Percentiles rank a stretch among this genome's conserved stretches.
Evolutionary conservation across 495 filamentous ascomycete species (phyloP).

Genomic region (Hypomontagnella submonticulosa): DNA sequence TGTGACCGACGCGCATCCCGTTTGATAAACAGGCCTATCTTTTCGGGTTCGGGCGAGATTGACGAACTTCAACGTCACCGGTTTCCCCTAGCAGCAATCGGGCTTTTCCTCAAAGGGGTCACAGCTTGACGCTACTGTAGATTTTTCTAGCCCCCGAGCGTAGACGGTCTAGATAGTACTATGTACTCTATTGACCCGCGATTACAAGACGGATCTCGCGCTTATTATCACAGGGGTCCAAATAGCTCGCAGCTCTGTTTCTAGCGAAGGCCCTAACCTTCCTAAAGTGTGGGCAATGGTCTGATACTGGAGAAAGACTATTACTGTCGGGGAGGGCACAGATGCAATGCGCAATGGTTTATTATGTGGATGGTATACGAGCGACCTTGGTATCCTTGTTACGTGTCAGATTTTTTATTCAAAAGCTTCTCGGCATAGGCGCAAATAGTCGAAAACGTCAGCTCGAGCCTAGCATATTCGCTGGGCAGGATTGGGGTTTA

Average conservation of each 20-base stretch:
- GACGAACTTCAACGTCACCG: constrained; percentile 27
- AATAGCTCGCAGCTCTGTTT: constrained; percentile 20
- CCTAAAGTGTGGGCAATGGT: constrained; percentile 32
- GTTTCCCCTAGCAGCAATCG: constrained; percentile 8
- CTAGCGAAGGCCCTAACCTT: constrained; percentile 11
- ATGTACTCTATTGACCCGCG: constrained; percentile 7
- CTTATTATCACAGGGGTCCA: constrained; percentile 23
- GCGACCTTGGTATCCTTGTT: too few relatives aligned
- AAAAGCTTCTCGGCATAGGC: constrained; percentile 14
- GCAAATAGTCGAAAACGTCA: constrained; percentile 15
- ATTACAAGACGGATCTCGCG: constrained; percentile 33
- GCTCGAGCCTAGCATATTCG: constrained; percentile 7
- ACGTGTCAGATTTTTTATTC: constrained; percentile 13
- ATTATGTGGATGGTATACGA: too few relatives aligned
- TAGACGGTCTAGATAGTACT: constrained; percentile 2
- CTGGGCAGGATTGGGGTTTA: constrained; percentile 12
- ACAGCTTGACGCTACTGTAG: constrained; percentile 9
- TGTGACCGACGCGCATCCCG: constrained; percentile 1
- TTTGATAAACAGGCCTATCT: constrained; percentile 29
- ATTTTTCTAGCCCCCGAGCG: constrained; percentile 18
- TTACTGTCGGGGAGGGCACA: constrained; percentile 5
- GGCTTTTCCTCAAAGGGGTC: constrained; percentile 20
- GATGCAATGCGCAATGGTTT: constrained; percentile 21
- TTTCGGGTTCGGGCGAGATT: constrained; percentile 20
- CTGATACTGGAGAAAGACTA: constrained; percentile 31